phyloP scores from a whole-genome alignment of 495 filamentous ascomycete genomes.

The Cetradonia linearis region DNA sequence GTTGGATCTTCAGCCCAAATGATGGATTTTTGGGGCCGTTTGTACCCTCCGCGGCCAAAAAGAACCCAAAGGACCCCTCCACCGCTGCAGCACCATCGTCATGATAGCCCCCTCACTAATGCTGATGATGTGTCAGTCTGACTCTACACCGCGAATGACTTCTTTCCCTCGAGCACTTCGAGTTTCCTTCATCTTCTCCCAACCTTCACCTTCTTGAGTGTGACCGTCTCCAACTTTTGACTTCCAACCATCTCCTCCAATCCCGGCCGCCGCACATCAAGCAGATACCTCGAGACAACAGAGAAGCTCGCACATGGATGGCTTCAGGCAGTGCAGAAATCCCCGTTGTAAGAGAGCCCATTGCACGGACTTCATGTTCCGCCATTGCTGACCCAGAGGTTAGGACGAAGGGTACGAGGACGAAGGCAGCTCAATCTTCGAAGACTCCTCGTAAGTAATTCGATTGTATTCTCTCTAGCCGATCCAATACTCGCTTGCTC shows the following conservation, averaged over 20 bases:
- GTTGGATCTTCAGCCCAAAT: slow-evolving; percentile 5
- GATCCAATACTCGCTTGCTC: not conserved
- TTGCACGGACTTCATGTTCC: not conserved
- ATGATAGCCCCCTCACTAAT: slow-evolving; percentile 9
- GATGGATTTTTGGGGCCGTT: not conserved
- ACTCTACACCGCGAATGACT: not conserved
- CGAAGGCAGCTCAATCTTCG: slow-evolving; percentile 10
- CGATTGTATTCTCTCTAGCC: not conserved
- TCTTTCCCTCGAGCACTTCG: not conserved
- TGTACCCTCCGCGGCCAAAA: too few relatives aligned
- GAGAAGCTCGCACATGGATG: slow-evolving; percentile 20
- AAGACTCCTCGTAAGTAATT: slow-evolving; percentile 21
- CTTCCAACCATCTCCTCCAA: not conserved
- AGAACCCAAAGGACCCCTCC: slow-evolving; percentile 3
- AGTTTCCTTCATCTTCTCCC: not conserved
- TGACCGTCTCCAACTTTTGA: not conserved
- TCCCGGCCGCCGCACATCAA: not conserved
- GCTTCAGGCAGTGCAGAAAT: slow-evolving; percentile 23
- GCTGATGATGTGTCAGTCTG: slow-evolving; percentile 9
- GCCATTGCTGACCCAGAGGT: not conserved
- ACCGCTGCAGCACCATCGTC: not conserved
- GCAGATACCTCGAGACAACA: not conserved
- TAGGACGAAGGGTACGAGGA: slow-evolving; percentile 21
- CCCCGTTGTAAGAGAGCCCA: slow-evolving; percentile 16
- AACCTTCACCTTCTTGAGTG: not conserved